Evolutionary conservation across 106 monocot species (phyloP).

Genomic region (Triglochin maritima): DNA sequence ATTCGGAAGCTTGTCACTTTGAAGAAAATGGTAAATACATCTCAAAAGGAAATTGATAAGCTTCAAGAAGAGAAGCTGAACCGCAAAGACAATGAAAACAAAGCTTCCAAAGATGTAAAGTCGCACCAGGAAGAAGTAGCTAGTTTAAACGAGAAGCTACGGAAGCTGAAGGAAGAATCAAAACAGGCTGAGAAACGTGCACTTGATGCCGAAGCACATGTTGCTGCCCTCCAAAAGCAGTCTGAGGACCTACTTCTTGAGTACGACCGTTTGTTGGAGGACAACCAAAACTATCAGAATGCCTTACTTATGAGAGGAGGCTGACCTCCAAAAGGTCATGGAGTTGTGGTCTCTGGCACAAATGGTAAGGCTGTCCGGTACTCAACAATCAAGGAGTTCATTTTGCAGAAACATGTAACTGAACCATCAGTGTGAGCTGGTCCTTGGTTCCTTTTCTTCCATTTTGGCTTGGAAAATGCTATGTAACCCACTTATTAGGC

Average conservation of each 20-base stretch:
- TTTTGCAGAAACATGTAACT: too few species aligned
- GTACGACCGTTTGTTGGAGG: conserved; percentile 76
- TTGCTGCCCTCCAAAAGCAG: conserved; percentile 64
- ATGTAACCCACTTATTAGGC: too few species aligned
- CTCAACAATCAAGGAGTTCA: too few species aligned
- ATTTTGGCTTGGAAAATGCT: too few species aligned
- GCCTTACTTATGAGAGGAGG: conserved; percentile 34
- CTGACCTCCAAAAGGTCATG: conserved; percentile 4
- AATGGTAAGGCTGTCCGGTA: too few species aligned
- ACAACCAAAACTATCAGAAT: conserved; percentile 86
- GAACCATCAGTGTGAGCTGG: too few species aligned
- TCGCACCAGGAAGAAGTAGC: conserved; percentile 38
- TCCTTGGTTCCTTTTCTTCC: too few species aligned
- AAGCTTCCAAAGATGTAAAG: conserved; percentile 30
- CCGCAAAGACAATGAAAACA: conserved; percentile 39
- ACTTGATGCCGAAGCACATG: conserved; percentile 56
- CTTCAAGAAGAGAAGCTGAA: conserved; percentile 40
- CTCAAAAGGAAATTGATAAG: conserved; percentile 46
- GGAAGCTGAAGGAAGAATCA: conserved; percentile 30
- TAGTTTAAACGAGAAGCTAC: conserved; percentile 33
- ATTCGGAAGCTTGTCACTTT: conserved; percentile 41
- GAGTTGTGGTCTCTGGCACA: too few species aligned
- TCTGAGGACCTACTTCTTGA: conserved; percentile 79
- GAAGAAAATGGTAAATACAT: conserved; percentile 29
- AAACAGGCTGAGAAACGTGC: conserved; percentile 39